Percentiles rank a stretch among this genome's conserved stretches.
Conservation (phyloP, 2,329 filamentous ascomycete genomes). For the Blastomyces silverae region DNA sequence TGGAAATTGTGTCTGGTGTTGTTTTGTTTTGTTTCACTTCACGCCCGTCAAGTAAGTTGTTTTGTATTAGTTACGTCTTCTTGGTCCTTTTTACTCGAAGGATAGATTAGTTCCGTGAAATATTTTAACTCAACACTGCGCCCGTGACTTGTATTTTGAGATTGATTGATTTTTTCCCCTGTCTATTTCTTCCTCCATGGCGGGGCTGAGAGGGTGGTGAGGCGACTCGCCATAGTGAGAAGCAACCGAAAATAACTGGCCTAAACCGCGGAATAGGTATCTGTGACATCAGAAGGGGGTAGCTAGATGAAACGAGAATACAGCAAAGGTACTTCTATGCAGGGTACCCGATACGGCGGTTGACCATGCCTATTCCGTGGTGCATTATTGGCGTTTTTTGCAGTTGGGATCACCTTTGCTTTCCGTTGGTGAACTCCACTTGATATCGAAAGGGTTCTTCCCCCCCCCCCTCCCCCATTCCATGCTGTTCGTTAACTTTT, state of each 20-base stretch:
- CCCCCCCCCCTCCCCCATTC: too few relatives aligned
- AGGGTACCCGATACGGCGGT: background rate
- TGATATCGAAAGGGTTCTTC: too few relatives aligned
- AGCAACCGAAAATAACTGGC: background rate
- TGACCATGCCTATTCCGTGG: background rate
- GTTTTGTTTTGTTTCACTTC: background rate
- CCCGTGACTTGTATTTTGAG: background rate
- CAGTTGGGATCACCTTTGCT: background rate
- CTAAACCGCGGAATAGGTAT: background rate
- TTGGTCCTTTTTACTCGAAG: background rate
- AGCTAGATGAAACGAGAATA: conserved; percentile 8
- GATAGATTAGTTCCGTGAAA: background rate
- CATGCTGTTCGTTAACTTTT: background rate
- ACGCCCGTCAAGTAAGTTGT: background rate
- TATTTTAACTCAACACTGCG: background rate
- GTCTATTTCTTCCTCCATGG: too few relatives aligned
- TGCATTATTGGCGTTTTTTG: background rate
- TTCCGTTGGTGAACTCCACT: background rate
- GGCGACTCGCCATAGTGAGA: background rate
- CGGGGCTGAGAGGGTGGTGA: background rate
- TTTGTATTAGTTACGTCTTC: background rate
- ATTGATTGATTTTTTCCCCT: background rate
- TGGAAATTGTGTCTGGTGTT: background rate
- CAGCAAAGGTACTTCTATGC: background rate
- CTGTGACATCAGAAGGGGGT: background rate